Base-by-base conservation (phyloP, 1,284 basidiomycete species). In the Ustilago nuda region DNA sequence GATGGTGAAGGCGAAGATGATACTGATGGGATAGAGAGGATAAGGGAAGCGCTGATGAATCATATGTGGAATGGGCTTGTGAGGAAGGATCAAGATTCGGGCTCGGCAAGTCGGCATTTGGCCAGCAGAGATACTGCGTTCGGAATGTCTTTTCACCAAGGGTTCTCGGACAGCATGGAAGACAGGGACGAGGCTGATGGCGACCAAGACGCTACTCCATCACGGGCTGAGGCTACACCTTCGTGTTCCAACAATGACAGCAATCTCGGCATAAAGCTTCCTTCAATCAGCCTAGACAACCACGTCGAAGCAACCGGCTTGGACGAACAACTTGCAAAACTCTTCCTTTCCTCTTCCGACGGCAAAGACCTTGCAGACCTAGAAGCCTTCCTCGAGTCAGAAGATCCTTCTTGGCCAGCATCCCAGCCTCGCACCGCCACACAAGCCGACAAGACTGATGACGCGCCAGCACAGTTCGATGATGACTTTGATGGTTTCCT, bases 41-140 rank as follows among this genome's bases (percentile, higher is more conserved):
- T 82, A 2, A 56, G 79, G 19, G 80, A 82, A 61, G 80, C 81
- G 9, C 63, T 82, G 23, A 72, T 71, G 67, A 80, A 81, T 7
- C 69, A 82, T 51, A 74, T 76, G 62, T 82, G 81, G 81, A 69
- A 79, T n/a, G 61, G 66, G 6, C 64, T 82, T 0, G 58, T 66
- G 11, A 65, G 80, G 12, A 80, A 79, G 35, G 71, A 63, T n/a
- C 56, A 55, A 3, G 17, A 39, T 15, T 3, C n/a, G 1, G 19
- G 32, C 13, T 36, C 36, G n/a, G 8, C 43, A 9, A 48, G 19
- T 46, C 35, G 51, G 2, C 23, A 12, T 8, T 33, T 43, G 19
- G 23, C 45, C 33, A 30, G 19, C 8, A 8, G 35, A 8, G 5
- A 46, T 12, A 3, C 2, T 4, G 5, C 6, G 17, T 13, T 35